Percentiles rank a stretch among this genome's conserved stretches.
These are phyloP conservation scores for Pythium dissimile DNA, from an alignment of 352 stramenopile genomes.

Conservation along the genomic window DNA sequence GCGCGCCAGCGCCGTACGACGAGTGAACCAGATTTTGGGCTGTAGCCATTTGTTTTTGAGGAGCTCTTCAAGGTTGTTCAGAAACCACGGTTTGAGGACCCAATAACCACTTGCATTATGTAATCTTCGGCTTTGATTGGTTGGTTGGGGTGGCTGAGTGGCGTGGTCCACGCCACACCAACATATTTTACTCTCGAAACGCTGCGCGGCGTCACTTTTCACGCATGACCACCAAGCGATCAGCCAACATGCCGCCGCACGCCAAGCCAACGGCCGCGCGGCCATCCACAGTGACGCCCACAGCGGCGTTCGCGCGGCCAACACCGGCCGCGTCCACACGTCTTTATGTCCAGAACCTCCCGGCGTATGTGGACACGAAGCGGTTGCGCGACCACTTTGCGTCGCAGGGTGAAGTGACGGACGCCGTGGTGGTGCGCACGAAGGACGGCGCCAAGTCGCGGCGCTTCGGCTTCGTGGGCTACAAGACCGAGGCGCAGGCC, in stretches of 20 bases:
- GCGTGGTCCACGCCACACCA: conserved; percentile 14
- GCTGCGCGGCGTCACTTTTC: background rate
- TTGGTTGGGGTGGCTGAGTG: conserved; percentile 1
- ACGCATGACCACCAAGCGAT: background rate
- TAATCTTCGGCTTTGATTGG: conserved; percentile 3
- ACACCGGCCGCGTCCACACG: conserved; percentile 32
- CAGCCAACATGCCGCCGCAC: background rate
- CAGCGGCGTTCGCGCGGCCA: background rate
- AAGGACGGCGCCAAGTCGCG: conserved; percentile 85
- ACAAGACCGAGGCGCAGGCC: conserved; percentile 65
- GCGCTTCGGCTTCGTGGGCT: conserved; percentile 84
- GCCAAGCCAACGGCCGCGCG: conserved; percentile 1
- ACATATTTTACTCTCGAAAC: conserved; percentile 2
- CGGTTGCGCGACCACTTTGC: conserved; percentile 74
- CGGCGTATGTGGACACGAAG: conserved; percentile 70
- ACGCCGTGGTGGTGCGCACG: conserved; percentile 87
- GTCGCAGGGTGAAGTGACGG: conserved; percentile 81
- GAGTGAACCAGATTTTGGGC: background rate
- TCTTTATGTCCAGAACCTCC: conserved; percentile 83
- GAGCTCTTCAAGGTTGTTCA: background rate
- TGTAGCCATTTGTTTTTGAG: conserved; percentile 8
- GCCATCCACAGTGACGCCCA: background rate
- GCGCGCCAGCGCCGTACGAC: conserved; percentile 4
- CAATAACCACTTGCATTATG: conserved; percentile 21
- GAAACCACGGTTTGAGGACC: conserved; percentile 16